phyloP scores from a whole-genome alignment of 208 protist genomes.

The Trypanosoma scelopori region DNA sequence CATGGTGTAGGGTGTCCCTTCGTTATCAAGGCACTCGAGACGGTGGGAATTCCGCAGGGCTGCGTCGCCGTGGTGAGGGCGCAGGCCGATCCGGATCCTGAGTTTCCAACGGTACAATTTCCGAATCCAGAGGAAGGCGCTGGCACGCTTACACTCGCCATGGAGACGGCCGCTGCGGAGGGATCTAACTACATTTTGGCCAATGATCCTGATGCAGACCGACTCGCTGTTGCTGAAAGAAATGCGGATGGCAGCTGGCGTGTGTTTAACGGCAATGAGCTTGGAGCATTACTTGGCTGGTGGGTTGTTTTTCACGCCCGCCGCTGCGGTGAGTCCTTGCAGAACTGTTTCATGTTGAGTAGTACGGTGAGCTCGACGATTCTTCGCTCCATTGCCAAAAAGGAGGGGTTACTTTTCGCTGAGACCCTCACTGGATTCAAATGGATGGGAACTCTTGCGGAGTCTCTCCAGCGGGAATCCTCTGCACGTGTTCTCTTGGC shows the following conservation, averaged over 20 bases:
- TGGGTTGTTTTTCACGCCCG: constrained; percentile 87
- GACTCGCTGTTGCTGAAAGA: constrained; percentile 95
- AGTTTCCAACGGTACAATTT: constrained; percentile 97
- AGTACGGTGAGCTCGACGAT: constrained; percentile 89
- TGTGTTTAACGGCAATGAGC: constrained; percentile 98
- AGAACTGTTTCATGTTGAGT: constrained; percentile 57
- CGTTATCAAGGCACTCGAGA: constrained; percentile 55
- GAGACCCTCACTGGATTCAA: constrained; percentile 99
- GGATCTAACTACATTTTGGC: constrained; percentile 92
- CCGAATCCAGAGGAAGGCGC: constrained; percentile 99
- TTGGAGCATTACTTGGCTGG: constrained; percentile 94
- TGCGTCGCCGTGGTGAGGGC: constrained; percentile 62
- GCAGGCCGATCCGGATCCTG: constrained; percentile 94
- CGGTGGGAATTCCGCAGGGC: constrained; percentile 53
- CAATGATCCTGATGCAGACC: constrained; percentile 99
- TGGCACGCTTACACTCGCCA: constrained; percentile 83
- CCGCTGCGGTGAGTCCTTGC: constrained; percentile 32
- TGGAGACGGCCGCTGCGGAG: constrained; percentile 69
- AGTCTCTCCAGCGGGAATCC: constrained; percentile 48
- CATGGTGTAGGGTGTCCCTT: constrained; percentile 95
- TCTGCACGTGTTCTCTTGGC: constrained; percentile 75
- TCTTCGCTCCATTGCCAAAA: constrained; percentile 89
- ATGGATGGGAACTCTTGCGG: constrained; percentile 94
- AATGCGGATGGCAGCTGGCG: constrained; percentile 81
- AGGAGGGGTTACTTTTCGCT: constrained; percentile 89